These are phyloP conservation scores for Colletotrichum viniferum DNA, from an alignment of 2,329 filamentous ascomycete genomes.

Conservation along the genomic window DNA sequence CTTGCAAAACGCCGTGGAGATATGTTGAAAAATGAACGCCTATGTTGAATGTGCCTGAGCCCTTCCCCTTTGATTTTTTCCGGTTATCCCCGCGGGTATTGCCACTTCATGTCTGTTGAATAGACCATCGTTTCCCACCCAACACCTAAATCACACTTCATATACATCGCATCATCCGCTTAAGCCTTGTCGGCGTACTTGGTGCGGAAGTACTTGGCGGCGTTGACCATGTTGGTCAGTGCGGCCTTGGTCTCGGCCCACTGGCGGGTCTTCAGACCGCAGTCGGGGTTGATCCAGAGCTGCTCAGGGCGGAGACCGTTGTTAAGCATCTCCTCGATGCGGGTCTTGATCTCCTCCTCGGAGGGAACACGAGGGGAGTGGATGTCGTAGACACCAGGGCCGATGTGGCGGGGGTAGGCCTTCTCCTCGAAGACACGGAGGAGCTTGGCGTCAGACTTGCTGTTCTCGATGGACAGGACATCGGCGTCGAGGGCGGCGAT, in stretches of 20 bases:
- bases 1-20: constrained; percentile 24
- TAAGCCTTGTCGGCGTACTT: constrained; percentile 65
- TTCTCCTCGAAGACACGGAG: constrained; percentile 98
- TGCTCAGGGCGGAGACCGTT: constrained; percentile 92
- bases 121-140: constrained; percentile 20
- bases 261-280: constrained; percentile 98
- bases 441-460: constrained; percentile 99
- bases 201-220: constrained; percentile 93
- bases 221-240: constrained; percentile 95
- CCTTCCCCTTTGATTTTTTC: constrained; percentile 20
- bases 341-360: constrained; percentile 98
- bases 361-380: constrained; percentile 97
- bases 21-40: constrained; percentile 26
- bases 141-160: constrained; percentile 22
- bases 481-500: constrained; percentile 97
- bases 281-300: constrained; percentile 99
- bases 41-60: constrained; percentile 24
- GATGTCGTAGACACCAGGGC: constrained; percentile 99
- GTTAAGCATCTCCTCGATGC: constrained; percentile 96
- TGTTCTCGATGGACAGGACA: constrained; percentile 99
- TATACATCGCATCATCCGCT: constrained; percentile 9
- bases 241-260: constrained; percentile 99
- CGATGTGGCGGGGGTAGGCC: constrained; percentile 97
- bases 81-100: constrained; percentile 24
- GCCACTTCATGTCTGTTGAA: constrained; percentile 24